Conservation (phyloP, 345 rosid genomes). For the Physaria fendleri region DNA sequence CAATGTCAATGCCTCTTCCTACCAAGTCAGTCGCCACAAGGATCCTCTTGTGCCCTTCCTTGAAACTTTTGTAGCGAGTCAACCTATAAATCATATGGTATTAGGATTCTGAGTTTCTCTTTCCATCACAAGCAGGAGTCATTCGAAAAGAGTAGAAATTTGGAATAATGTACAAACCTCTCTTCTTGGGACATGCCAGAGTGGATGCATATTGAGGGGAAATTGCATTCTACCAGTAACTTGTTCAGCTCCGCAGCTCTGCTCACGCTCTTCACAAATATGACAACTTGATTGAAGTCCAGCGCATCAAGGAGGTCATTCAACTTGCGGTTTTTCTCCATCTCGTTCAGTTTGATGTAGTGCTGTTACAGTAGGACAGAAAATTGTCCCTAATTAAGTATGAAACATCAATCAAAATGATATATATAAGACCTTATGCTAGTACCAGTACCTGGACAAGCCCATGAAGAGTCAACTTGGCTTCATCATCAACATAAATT, state of each 20-base stretch:
- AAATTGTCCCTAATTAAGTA: background rate
- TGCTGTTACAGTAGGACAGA: slow-evolving; percentile 43
- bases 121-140: background rate
- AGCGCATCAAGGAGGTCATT: slow-evolving; percentile 95
- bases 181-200: slow-evolving; percentile 99
- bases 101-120: background rate
- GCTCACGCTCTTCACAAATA: slow-evolving; percentile 93
- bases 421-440: background rate
- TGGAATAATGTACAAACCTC: slow-evolving; percentile 39
- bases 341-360: slow-evolving; percentile 91
- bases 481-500: slow-evolving; percentile 96
- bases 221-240: slow-evolving; percentile 89
- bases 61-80: slow-evolving; percentile 94
- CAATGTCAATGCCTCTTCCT: slow-evolving; percentile 96
- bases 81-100: slow-evolving; percentile 41
- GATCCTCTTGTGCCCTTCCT: slow-evolving; percentile 97
- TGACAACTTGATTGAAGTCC: slow-evolving; percentile 99
- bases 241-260: slow-evolving; percentile 92
- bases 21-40: slow-evolving; percentile 97
- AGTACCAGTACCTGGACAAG: slow-evolving; percentile 80
- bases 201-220: slow-evolving; percentile 96
- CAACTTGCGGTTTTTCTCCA: slow-evolving; percentile 94
- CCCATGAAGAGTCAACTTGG: slow-evolving; percentile 97
- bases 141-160: background rate
- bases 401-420: background rate